phyloP scores from a whole-genome alignment of 2,329 filamentous ascomycete genomes.

The Aspergillus nomiae region DNA sequence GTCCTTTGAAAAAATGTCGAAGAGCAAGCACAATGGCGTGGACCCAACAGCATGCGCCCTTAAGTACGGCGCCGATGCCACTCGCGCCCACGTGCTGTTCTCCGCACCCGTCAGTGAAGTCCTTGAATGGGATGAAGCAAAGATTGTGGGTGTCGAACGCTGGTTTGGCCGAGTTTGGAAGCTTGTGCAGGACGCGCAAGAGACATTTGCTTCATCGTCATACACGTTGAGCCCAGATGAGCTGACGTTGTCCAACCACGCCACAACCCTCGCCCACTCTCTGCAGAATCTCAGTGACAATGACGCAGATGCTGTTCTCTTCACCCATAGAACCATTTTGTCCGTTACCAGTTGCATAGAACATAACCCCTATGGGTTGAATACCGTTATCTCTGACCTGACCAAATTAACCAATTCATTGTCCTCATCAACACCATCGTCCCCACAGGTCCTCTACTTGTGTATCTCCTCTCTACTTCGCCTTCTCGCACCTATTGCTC shows the following conservation, averaged over 20 bases:
- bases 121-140: slow-evolving; percentile 83
- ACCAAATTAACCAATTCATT: slow-evolving; percentile 78
- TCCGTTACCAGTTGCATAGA: slow-evolving; percentile 70
- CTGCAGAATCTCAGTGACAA: slow-evolving; percentile 35
- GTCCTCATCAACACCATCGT: slow-evolving; percentile 46
- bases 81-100: slow-evolving; percentile 84
- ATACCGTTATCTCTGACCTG: slow-evolving; percentile 80
- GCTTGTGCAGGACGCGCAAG: slow-evolving; percentile 48
- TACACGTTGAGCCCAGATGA: slow-evolving; percentile 25
- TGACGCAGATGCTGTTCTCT: slow-evolving; percentile 59
- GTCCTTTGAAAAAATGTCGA: slow-evolving; percentile 90
- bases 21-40: slow-evolving; percentile 90
- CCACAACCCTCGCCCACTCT: slow-evolving; percentile 27
- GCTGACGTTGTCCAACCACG: slow-evolving; percentile 21
- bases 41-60: slow-evolving; percentile 73
- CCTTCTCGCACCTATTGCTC: slow-evolving; percentile 77
- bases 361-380: slow-evolving; percentile 72
- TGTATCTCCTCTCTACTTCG: slow-evolving; percentile 63
- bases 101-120: slow-evolving; percentile 82
- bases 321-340: slow-evolving; percentile 67
- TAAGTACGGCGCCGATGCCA: slow-evolving; percentile 79
- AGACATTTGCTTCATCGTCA: slow-evolving; percentile 25
- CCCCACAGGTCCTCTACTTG: slow-evolving; percentile 41
- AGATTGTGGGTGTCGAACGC: slow-evolving; percentile 77
- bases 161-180: slow-evolving; percentile 74